Evolutionary conservation across 2,329 filamentous ascomycete species (phyloP), one percentile per base, ranked within the genome.

Genomic region (Monosporascus cannonballus): DNA sequence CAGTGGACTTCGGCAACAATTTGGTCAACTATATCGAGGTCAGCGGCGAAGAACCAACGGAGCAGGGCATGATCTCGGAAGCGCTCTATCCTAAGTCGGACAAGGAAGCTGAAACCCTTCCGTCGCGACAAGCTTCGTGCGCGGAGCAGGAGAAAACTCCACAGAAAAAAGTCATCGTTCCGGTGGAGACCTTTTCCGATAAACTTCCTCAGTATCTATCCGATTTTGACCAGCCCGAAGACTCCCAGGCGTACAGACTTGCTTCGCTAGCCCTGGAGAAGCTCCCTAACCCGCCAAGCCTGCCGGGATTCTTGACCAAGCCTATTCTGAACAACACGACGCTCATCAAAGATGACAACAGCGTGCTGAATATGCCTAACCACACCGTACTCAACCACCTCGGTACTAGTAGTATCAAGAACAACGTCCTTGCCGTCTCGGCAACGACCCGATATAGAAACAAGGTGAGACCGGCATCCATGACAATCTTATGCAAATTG

Each of bases 21-120:
- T 78, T 99, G 18, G 93, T 99, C 71, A 99, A 99, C 73, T 99
- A 97, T 69, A 90, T 99, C 65, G 94, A 99, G 74, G 89, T 97
- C 56, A 89, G 81, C 63, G 84, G 89, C 6, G 75, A 70, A 14
- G 57, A 63, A 17, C 57, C 67, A 2, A 54, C 59, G 3, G 61
- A 63, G 4, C 54, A 67, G 4, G 60, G 64, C 20, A 50, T 63
- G 4, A 62, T 59, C 36, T 62, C 69, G 47, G 67, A 67, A 50
- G 48, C 59, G n/a, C 48, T 63, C n/a, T 57, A 63, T 54, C 51
- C 64, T 56, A 60, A 59, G 56, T 51, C 60, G 2, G 59, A 63
- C 38, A 67, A 66, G 46, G 65, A 67, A 41, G 59, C 61, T 55
- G 46, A 61, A 53, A 57, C 61, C 45, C 54, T 65, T 36, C 62